Base-by-base conservation (phyloP, 139 green algal genomes). In the Marvania coccoides region DNA sequence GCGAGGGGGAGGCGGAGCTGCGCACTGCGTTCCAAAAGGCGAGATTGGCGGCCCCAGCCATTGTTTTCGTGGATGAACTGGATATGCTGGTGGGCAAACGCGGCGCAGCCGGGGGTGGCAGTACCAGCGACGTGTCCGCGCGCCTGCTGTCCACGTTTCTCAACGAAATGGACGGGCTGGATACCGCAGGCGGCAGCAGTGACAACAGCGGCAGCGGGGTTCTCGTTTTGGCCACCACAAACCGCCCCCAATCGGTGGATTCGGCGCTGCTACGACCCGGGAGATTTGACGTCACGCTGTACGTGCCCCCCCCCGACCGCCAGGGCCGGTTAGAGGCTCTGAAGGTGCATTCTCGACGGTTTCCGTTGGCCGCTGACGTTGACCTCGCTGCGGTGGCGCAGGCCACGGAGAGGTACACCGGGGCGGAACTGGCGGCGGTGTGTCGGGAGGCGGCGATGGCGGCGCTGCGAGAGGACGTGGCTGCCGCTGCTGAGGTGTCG, bases 21-120 rank as follows among this genome's bases (percentile, higher is more conserved):
- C 69, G 88, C 3, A 77, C 82, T 36, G 68, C 74, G 0, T 97
- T 97, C 71, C 59, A 46, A 24, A 66, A 79, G 1, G 88, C 87
- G 1, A 78, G 90, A 24, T 58, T 83, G 53, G 79, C 83, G 2
- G 77, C 87, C 2, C 90, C 90, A 0, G 69, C 82, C 58, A 88
- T 97, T 48, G 15, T 97, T 2, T 90, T 97, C 38, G 64, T 97
- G 26, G 90, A 97, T 66, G 90, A 97, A 70, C 55, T 92, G 2
- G 90, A 96, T n/a, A 75, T 81, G 0, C 34, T 96, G 8, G 86
- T 83, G 54, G 80, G 82, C 79, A 47, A 37, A 3, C 37, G 67
- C 31, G 38, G 29, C 0, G 31, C 38, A n/a, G 48, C 30, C 14
- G 47, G 45, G 34, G 40, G 38, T 2, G 42, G 61, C 30, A 40